Conservation (phyloP, 2,329 filamentous ascomycete species). For the Fusarium nygamai region DNA sequence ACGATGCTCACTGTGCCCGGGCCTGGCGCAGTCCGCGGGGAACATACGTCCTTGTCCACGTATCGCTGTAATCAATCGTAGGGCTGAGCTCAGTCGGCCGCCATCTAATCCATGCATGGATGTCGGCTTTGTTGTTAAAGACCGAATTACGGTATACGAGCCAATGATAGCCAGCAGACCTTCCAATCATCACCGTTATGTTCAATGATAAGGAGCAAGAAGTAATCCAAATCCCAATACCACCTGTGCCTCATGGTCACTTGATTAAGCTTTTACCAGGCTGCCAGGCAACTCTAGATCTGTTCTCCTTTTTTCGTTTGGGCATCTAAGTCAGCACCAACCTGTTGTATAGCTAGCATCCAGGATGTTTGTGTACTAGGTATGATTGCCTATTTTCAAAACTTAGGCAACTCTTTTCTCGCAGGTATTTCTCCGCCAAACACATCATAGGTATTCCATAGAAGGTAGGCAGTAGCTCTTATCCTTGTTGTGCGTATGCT, state of each 20-base stretch:
- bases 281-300: not conserved
- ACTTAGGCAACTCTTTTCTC: conserved; percentile 4
- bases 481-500: not conserved
- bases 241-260: not conserved
- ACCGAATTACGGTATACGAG: conserved; percentile 24
- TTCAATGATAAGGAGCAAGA: conserved; percentile 13
- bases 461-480: not conserved
- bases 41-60: conserved; percentile 24
- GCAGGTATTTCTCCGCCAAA: conserved; percentile 21
- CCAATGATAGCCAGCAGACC: conserved; percentile 17
- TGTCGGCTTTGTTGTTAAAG: conserved; percentile 13
- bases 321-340: not conserved
- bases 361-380: not conserved
- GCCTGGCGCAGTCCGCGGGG: not conserved
- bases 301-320: conserved; percentile 2
- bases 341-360: not conserved
- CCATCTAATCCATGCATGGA: not conserved
- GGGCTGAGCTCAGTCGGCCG: conserved; percentile 38
- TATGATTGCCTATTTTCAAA: conserved; percentile 15
- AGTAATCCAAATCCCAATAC: conserved; percentile 17
- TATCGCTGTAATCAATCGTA: conserved; percentile 20
- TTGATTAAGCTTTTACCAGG: not conserved
- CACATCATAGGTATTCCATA: not conserved
- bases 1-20: not conserved
- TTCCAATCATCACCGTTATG: conserved; percentile 18